Conservation (phyloP, 768 basidiomycete genomes). For the Stropharia rugosoannulata region DNA sequence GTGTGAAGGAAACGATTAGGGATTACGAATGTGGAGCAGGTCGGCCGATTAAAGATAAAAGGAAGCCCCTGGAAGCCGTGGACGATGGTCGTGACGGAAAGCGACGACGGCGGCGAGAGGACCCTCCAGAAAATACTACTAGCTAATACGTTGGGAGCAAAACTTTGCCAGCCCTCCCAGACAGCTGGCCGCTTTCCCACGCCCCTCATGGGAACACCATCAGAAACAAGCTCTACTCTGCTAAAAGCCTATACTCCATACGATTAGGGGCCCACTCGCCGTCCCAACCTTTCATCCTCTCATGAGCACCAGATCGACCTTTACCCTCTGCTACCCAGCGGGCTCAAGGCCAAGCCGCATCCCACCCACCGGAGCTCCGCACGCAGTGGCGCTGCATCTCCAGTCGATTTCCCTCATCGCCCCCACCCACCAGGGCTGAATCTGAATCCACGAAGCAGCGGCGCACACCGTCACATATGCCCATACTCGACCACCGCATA, state of each 20-base stretch:
- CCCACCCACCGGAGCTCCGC: background rate
- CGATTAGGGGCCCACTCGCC: background rate
- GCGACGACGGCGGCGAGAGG: constrained; percentile 43
- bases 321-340: no score
- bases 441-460: no score
- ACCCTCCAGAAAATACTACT: constrained; percentile 54
- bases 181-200: constrained; percentile 36
- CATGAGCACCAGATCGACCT: no score
- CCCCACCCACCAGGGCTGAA: no score
- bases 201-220: constrained; percentile 11
- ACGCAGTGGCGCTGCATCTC: background rate
- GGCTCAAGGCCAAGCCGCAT: no score
- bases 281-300: background rate
- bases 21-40: constrained; percentile 56
- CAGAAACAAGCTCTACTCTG: no score
- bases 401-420: background rate
- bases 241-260: background rate
- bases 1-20: constrained; percentile 71
- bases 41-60: constrained; percentile 30
- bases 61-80: constrained; percentile 33
- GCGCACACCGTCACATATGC: no score
- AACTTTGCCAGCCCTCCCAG: constrained; percentile 22
- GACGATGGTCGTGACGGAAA: constrained; percentile 38
- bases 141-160: constrained; percentile 49
- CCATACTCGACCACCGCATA: no score